phyloP scores from a whole-genome alignment of 1,284 basidiomycete genomes.

The Microbotryum scabiosae region DNA sequence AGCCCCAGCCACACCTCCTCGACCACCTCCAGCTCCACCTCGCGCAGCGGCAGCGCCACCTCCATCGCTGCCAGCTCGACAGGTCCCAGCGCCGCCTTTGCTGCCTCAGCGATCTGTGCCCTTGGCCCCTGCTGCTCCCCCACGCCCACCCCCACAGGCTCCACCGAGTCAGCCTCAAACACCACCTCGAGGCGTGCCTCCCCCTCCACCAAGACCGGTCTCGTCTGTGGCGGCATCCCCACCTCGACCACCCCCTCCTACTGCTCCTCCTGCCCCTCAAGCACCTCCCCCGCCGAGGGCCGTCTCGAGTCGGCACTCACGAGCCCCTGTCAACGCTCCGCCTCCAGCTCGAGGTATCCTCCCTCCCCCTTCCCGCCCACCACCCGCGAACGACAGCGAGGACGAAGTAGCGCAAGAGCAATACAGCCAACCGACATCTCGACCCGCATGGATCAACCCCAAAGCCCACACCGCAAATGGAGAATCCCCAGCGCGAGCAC shows the following conservation, averaged over 20 bases:
- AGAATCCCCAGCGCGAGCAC: too few relatives aligned
- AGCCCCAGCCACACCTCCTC: background rate
- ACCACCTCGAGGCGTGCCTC: slow-evolving; percentile 2
- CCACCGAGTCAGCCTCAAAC: background rate
- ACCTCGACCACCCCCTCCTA: background rate
- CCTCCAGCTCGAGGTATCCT: background rate
- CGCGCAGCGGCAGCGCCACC: background rate
- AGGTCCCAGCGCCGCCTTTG: slow-evolving; percentile 1
- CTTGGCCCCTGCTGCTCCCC: background rate
- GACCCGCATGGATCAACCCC: too few relatives aligned
- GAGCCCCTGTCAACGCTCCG: too few relatives aligned
- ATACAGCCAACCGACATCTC: too few relatives aligned
- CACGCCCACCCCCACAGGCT: background rate
- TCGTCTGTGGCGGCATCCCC: slow-evolving; percentile 5
- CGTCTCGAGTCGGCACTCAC: background rate
- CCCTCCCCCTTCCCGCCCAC: background rate
- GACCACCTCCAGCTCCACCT: background rate
- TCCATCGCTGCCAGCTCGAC: background rate
- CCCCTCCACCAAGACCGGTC: background rate
- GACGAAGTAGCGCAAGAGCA: too few relatives aligned
- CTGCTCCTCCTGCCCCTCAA: slow-evolving; percentile 2
- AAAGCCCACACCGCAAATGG: too few relatives aligned
- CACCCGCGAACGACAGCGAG: background rate
- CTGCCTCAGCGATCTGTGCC: background rate
- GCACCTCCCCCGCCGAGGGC: background rate